Conservation (phyloP, 192 early-diverging fungal genomes). For the Oehlia diaphana region DNA sequence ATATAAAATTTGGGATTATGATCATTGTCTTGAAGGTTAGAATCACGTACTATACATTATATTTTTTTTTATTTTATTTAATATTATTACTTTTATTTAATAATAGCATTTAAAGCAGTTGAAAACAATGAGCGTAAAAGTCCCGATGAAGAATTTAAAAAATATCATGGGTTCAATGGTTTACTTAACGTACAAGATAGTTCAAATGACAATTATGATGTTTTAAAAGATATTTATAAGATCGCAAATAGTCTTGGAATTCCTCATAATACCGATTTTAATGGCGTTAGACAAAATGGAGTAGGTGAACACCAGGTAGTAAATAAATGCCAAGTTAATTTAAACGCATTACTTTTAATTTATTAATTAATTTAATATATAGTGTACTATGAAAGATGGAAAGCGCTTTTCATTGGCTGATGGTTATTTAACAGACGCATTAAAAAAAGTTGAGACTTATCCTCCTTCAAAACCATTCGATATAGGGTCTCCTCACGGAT, state of each 20-base stretch:
- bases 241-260: background rate
- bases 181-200: background rate
- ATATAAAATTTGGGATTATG: slow-evolving; percentile 14
- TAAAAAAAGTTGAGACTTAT: background rate
- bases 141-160: background rate
- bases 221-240: background rate
- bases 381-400: background rate
- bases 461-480: background rate
- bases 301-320: background rate
- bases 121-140: background rate
- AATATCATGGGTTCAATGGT: slow-evolving; percentile 7
- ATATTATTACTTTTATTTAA: background rate
- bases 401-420: background rate
- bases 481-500: background rate
- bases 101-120: background rate
- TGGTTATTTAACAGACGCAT: background rate
- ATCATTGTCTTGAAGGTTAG: slow-evolving; percentile 6
- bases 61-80: background rate
- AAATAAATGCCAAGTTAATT: background rate
- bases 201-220: background rate
- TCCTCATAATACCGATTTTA: background rate
- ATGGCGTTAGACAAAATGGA: background rate
- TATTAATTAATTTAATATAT: background rate
- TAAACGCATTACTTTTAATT: background rate
- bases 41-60: too few relatives aligned